These are phyloP conservation scores for Ceratonia siliqua DNA, from an alignment of 306 rosid species.

Conservation along the genomic window DNA sequence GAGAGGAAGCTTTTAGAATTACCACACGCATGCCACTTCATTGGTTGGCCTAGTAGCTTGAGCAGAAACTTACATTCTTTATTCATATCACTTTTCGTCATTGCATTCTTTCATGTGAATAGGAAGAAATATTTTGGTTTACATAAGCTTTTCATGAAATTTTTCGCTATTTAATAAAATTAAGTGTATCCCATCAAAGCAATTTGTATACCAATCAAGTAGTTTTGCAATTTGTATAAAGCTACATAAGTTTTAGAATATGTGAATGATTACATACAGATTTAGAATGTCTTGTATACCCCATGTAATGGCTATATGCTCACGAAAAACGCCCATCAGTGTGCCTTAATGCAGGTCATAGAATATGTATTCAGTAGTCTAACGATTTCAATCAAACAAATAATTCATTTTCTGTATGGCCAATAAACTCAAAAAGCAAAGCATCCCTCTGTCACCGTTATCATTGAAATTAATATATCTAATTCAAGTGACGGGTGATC, in stretches of 20 bases:
- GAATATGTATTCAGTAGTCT: too few species aligned
- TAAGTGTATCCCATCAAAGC: neutral
- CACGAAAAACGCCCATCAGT: too few species aligned
- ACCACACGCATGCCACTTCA: neutral
- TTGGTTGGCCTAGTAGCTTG: neutral
- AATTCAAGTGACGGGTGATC: neutral
- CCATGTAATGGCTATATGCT: neutral
- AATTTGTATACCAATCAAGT: neutral
- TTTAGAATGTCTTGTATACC: neutral
- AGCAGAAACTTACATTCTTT: neutral
- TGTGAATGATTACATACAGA: too few species aligned
- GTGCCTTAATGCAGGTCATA: too few species aligned
- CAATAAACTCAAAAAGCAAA: too few species aligned
- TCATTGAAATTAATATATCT: neutral
- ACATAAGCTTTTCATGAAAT: neutral
- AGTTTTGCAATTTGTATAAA: too few species aligned
- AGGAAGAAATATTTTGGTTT: constrained; percentile 3
- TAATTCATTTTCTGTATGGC: too few species aligned
- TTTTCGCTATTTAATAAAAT: neutral
- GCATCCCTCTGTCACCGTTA: too few species aligned
- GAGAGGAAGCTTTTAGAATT: neutral
- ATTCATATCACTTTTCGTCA: neutral
- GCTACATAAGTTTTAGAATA: too few species aligned
- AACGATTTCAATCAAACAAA: too few species aligned
- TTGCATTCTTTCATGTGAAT: constrained; percentile 2